A percentile compares a stretch with the other conserved stretches of the same genome.
These are phyloP conservation scores for Cryptosporidium ryanae DNA, from an alignment of 169 alveolate species.

Conservation along the genomic window DNA sequence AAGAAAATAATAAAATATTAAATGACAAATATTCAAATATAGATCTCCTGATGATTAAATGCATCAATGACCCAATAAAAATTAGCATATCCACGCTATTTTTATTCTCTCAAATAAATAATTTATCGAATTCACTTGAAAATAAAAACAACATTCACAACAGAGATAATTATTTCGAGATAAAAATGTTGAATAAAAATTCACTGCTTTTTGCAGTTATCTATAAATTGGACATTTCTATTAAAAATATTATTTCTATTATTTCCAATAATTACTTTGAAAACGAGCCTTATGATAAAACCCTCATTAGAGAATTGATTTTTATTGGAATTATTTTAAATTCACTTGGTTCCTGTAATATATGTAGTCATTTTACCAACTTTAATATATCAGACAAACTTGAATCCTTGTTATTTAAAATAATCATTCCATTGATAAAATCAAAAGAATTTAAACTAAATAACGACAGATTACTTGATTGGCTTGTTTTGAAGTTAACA, in stretches of 20 bases:
- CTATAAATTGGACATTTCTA: constrained; percentile 10
- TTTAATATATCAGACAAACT: constrained; percentile 39
- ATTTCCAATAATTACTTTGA: not conserved
- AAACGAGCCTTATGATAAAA: not conserved
- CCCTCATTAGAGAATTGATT: constrained; percentile 2
- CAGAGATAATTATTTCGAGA: constrained; percentile 44
- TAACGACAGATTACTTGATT: constrained; percentile 12
- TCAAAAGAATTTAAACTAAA: not conserved
- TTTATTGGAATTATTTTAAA: constrained; percentile 38
- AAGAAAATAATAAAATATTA: not conserved
- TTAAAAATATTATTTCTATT: not conserved
- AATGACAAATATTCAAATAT: constrained; percentile 29
- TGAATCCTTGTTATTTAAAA: constrained; percentile 23
- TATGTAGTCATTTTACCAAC: constrained; percentile 18
- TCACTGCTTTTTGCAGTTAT: constrained; percentile 25
- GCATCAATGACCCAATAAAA: constrained; percentile 52
- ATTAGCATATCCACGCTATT: constrained; percentile 25
- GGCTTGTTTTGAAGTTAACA: constrained; percentile 26
- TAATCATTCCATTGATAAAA: constrained; percentile 38
- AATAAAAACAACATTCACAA: constrained; percentile 18
- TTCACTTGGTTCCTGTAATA: not conserved
- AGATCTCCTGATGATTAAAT: constrained; percentile 11
- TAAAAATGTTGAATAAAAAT: constrained; percentile 31
- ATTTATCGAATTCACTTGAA: constrained; percentile 30
- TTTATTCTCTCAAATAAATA: constrained; percentile 16